Evolutionary conservation across 1,284 basidiomycete genomes (phyloP).

Genomic region (Vanrija humicola): DNA sequence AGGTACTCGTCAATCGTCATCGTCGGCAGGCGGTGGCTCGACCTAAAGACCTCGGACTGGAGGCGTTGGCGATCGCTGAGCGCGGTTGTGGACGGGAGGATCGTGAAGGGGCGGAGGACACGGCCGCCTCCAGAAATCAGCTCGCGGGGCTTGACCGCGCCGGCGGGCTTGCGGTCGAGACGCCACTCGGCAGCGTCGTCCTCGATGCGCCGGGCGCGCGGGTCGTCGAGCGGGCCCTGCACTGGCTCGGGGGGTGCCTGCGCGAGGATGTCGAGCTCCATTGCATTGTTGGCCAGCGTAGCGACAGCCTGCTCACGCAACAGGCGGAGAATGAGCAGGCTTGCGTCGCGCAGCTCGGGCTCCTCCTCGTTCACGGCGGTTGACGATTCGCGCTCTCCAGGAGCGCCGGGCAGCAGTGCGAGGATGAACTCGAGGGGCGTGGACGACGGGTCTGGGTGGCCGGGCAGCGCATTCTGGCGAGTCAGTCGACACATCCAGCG

Average conservation of each 20-base stretch:
- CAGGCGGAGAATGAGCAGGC: conserved; percentile 67
- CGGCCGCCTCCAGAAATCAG: conserved; percentile 70
- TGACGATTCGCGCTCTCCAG: conserved; percentile 20
- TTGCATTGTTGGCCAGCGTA: conserved; percentile 64
- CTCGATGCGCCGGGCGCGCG: conserved; percentile 37
- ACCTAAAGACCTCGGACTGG: conserved; percentile 76
- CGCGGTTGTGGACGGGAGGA: conserved; percentile 63
- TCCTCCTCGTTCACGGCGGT: conserved; percentile 51
- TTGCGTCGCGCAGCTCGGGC: conserved; percentile 63
- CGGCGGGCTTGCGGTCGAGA: conserved; percentile 56
- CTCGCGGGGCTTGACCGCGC: conserved; percentile 50
- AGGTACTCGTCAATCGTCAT: conserved; percentile 97
- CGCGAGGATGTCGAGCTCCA: conserved; percentile 64
- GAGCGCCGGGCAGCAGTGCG: conserved; percentile 21
- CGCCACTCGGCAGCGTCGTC: conserved; percentile 64
- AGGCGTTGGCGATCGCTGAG: conserved; percentile 63
- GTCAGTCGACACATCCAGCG: not conserved
- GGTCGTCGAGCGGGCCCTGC: conserved; percentile 47
- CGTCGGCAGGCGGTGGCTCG: conserved; percentile 82
- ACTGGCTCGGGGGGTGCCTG: conserved; percentile 11
- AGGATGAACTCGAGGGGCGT: conserved; percentile 31
- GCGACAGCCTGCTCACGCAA: conserved; percentile 66
- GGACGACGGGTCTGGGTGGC: conserved; percentile 45
- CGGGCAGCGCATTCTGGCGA: conserved; percentile 57
- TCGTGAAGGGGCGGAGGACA: conserved; percentile 82